Percentiles rank a stretch among this genome's conserved stretches.
Conservation (phyloP, 805 yeast genomes). For the Ogataea polymorpha region DNA sequence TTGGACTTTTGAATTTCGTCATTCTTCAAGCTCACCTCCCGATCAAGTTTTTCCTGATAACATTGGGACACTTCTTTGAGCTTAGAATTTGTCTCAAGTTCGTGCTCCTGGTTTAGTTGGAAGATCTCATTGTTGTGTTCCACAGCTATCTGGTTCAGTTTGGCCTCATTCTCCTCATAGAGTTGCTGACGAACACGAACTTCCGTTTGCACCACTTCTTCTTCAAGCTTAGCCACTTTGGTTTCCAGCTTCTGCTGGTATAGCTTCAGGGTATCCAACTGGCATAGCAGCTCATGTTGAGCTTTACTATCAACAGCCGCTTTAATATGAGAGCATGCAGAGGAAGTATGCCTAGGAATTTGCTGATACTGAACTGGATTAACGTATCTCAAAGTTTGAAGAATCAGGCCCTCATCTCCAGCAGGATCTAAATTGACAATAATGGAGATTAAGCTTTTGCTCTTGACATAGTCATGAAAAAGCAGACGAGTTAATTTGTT, state of each 20-base stretch:
- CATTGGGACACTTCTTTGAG: conserved; percentile 31
- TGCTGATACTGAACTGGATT: conserved; percentile 30
- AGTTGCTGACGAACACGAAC: conserved; percentile 27
- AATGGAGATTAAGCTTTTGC: conserved; percentile 31
- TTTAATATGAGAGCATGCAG: conserved; percentile 9
- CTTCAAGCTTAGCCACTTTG: conserved; percentile 25
- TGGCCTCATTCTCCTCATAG: conserved; percentile 34
- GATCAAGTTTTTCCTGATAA: conserved; percentile 32
- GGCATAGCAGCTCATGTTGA: conserved; percentile 24
- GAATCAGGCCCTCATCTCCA: conserved; percentile 35
- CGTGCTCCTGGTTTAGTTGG: conserved; percentile 29
- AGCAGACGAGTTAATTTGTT: conserved; percentile 48
- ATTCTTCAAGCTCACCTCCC: conserved; percentile 10
- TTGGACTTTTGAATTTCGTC: conserved; percentile 6
- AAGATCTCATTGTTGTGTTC: conserved; percentile 33
- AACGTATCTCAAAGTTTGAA: conserved; percentile 31
- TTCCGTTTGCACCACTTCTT: conserved; percentile 28
- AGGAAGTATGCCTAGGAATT: conserved; percentile 23
- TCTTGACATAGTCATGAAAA: conserved; percentile 41
- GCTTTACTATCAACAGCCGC: conserved; percentile 10
- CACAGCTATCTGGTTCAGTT: conserved; percentile 36
- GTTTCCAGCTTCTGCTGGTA: conserved; percentile 20
- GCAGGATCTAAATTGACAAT: conserved; percentile 39
- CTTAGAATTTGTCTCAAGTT: conserved; percentile 29
- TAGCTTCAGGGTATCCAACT: conserved; percentile 27